phyloP scores from a whole-genome alignment of 352 stramenopile genomes.

The Phytopythium cucurbitacearum region DNA sequence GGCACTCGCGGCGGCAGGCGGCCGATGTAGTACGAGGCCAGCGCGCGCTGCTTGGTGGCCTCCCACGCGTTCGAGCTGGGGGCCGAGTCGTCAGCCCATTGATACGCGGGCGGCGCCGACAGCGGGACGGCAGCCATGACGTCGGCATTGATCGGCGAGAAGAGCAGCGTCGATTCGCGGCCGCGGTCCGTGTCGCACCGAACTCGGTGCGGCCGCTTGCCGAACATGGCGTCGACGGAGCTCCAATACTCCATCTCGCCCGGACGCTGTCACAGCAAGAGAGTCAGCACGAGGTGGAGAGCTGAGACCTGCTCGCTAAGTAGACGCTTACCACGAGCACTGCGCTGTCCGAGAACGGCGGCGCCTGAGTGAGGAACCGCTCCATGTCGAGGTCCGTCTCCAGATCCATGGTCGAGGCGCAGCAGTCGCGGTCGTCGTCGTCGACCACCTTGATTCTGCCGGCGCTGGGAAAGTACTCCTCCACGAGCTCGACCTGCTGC shows the following conservation, averaged over 20 bases:
- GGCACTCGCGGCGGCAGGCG: neutral
- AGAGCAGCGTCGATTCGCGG: no score
- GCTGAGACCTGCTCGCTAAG: no score
- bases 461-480: slow-evolving; percentile 49
- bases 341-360: neutral
- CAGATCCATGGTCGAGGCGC: slow-evolving; percentile 8
- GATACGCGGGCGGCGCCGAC: neutral
- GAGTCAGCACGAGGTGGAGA: no score
- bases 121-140: neutral
- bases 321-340: no score
- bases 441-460: neutral
- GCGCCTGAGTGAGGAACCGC: slow-evolving; percentile 8
- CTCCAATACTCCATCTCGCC: neutral
- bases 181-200: neutral
- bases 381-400: slow-evolving; percentile 9
- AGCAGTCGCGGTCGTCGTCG: slow-evolving; percentile 2
- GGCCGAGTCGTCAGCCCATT: neutral
- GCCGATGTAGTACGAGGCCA: slow-evolving; percentile 6
- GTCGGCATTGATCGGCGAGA: neutral
- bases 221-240: no score
- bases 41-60: slow-evolving; percentile 4
- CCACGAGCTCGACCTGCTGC: slow-evolving; percentile 39
- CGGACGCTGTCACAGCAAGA: neutral
- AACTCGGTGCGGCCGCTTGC: no score
- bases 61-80: neutral